A percentile compares a stretch with the other conserved stretches of the same genome.
Evolutionary conservation across 2,329 filamentous ascomycete genomes (phyloP).

Genomic region (Periconia macrospinosa): DNA sequence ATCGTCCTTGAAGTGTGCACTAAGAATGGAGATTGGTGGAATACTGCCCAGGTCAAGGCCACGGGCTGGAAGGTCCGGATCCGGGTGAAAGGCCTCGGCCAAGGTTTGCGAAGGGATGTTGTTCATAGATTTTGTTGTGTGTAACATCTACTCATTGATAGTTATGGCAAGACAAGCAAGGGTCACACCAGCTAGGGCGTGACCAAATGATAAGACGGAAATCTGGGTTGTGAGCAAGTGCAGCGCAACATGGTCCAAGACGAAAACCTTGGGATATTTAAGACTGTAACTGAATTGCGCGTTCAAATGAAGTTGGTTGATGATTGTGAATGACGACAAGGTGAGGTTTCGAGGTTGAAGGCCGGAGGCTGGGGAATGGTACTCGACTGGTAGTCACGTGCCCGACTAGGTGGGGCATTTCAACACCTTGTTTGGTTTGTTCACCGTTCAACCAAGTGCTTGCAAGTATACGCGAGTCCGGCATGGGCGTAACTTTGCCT

Average conservation of each 20-base stretch:
- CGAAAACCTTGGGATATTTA: neutral
- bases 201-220: slow-evolving; percentile 24
- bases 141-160: slow-evolving; percentile 11
- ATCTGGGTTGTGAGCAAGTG: slow-evolving; percentile 14
- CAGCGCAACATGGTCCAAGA: slow-evolving; percentile 21
- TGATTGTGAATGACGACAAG: slow-evolving; percentile 8
- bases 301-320: neutral
- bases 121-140: slow-evolving; percentile 22
- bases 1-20: slow-evolving; percentile 66
- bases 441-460: neutral
- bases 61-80: slow-evolving; percentile 16
- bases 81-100: slow-evolving; percentile 15
- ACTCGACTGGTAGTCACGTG: neutral
- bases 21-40: slow-evolving; percentile 73
- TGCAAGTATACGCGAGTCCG: neutral
- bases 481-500: neutral
- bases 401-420: neutral
- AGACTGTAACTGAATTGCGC: neutral
- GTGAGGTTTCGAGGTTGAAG: slow-evolving; percentile 1
- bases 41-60: slow-evolving; percentile 46
- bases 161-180: slow-evolving; percentile 30
- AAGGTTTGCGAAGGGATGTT: slow-evolving; percentile 20
- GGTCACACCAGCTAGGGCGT: slow-evolving; percentile 20
- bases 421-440: neutral
- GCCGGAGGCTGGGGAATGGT: neutral